phyloP scores from a whole-genome alignment of 2,329 filamentous ascomycete species.

The Sporothrix brasiliensis region DNA sequence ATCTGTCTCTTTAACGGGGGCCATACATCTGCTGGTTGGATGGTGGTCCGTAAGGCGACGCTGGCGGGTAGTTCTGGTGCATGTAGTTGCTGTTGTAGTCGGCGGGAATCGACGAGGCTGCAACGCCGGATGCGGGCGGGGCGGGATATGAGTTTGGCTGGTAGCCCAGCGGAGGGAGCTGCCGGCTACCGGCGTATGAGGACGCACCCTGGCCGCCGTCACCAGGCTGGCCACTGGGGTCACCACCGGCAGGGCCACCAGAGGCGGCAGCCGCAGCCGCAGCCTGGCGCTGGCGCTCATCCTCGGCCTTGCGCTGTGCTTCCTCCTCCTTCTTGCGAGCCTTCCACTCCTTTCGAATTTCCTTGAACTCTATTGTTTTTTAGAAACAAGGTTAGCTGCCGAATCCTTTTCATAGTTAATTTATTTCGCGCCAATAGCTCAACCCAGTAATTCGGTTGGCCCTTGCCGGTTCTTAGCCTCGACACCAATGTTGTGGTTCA shows the following conservation, averaged over 20 bases:
- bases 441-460: conserved; percentile 42
- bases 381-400: background rate
- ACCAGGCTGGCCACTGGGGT: conserved; percentile 53
- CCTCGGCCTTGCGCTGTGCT: conserved; percentile 81
- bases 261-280: conserved; percentile 57
- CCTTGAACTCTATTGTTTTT: conserved; percentile 82
- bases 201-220: conserved; percentile 59
- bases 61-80: conserved; percentile 61
- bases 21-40: conserved; percentile 62
- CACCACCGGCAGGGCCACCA: conserved; percentile 55
- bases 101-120: conserved; percentile 57
- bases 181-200: conserved; percentile 62
- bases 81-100: conserved; percentile 60
- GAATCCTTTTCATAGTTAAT: conserved; percentile 5
- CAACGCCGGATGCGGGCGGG: conserved; percentile 59
- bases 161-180: conserved; percentile 76
- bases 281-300: conserved; percentile 71
- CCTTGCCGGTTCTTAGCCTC: conserved; percentile 46
- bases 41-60: conserved; percentile 61
- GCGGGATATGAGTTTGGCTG: conserved; percentile 68
- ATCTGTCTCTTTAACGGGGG: conserved; percentile 45
- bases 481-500: conserved; percentile 27
- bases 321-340: conserved; percentile 99
- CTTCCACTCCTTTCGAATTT: conserved; percentile 92
- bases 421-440: conserved; percentile 13